phyloP scores from a whole-genome alignment of 1,284 basidiomycete species.

The Rhizopogon hawkerae region DNA sequence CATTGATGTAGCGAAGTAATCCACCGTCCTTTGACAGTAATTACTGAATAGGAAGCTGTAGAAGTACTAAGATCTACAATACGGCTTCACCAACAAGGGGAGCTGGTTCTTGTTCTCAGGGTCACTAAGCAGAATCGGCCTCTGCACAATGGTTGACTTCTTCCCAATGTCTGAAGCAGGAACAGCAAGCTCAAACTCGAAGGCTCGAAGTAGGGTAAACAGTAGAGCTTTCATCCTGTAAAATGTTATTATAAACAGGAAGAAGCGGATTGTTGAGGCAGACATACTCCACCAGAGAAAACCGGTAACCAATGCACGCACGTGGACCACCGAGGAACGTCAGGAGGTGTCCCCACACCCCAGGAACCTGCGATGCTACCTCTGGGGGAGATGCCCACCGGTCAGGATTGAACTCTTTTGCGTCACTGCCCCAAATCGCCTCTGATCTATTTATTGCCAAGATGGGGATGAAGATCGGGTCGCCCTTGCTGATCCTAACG shows the following conservation, averaged over 20 bases:
- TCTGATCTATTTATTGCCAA: conserved; percentile 31
- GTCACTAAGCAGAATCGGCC: conserved; percentile 29
- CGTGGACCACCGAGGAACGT: conserved; percentile 55
- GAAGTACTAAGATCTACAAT: background rate
- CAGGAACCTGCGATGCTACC: conserved; percentile 39
- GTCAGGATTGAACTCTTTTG: conserved; percentile 42
- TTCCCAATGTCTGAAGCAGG: conserved; percentile 33
- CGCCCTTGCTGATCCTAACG: conserved; percentile 31
- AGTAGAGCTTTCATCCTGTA: conserved; percentile 49
- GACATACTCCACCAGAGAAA: conserved; percentile 55
- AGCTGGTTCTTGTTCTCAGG: conserved; percentile 13
- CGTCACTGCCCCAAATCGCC: conserved; percentile 40
- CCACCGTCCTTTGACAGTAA: background rate
- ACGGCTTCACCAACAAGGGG: conserved; percentile 14
- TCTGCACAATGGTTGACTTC: conserved; percentile 30
- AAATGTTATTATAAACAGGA: background rate
- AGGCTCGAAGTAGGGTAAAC: conserved; percentile 47
- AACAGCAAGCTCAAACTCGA: conserved; percentile 48
- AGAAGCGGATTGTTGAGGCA: background rate
- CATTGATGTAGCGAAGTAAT: no score
- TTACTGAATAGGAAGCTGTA: background rate
- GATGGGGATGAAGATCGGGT: conserved; percentile 32
- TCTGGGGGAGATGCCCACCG: conserved; percentile 48
- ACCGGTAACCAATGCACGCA: conserved; percentile 63
- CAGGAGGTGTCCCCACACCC: conserved; percentile 51